phyloP scores from a whole-genome alignment of 1,284 basidiomycete genomes.

The Trametes polyzona region DNA sequence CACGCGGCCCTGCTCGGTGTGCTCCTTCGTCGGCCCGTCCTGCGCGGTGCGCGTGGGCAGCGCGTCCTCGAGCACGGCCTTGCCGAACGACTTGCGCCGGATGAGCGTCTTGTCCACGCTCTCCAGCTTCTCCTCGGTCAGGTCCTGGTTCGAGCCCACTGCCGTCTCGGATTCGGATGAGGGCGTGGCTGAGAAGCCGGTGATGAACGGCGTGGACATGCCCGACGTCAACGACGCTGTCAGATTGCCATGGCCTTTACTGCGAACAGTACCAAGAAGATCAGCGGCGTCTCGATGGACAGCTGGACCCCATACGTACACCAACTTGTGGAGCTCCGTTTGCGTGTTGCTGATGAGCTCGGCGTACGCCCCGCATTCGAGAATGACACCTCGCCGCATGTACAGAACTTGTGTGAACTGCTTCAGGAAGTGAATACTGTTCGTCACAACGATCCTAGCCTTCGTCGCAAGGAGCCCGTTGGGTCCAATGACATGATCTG shows the following conservation, averaged over 20 bases:
- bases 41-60: slow-evolving; percentile 43
- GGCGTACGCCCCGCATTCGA: slow-evolving; percentile 78
- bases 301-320: slow-evolving; percentile 52
- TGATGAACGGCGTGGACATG: slow-evolving; percentile 55
- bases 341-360: slow-evolving; percentile 66
- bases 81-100: slow-evolving; percentile 52
- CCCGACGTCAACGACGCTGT: slow-evolving; percentile 47
- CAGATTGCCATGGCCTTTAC: slow-evolving; percentile 47
- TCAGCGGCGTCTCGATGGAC: neutral
- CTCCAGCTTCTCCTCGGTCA: slow-evolving; percentile 34
- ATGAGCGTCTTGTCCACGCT: slow-evolving; percentile 50
- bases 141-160: slow-evolving; percentile 26
- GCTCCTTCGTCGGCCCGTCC: slow-evolving; percentile 69
- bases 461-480: slow-evolving; percentile 84
- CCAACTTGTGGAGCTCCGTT: slow-evolving; percentile 80
- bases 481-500: slow-evolving; percentile 90
- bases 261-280: slow-evolving; percentile 5
- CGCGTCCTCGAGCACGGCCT: slow-evolving; percentile 48
- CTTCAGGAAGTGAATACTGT: slow-evolving; percentile 84
- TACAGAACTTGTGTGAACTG: slow-evolving; percentile 83
- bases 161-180: slow-evolving; percentile 30
- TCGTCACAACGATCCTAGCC: slow-evolving; percentile 89
- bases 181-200: slow-evolving; percentile 49
- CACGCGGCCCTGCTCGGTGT: slow-evolving; percentile 83
- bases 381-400: slow-evolving; percentile 82